Conservation (phyloP, 345 rosid species). For the Geranium brycei region DNA sequence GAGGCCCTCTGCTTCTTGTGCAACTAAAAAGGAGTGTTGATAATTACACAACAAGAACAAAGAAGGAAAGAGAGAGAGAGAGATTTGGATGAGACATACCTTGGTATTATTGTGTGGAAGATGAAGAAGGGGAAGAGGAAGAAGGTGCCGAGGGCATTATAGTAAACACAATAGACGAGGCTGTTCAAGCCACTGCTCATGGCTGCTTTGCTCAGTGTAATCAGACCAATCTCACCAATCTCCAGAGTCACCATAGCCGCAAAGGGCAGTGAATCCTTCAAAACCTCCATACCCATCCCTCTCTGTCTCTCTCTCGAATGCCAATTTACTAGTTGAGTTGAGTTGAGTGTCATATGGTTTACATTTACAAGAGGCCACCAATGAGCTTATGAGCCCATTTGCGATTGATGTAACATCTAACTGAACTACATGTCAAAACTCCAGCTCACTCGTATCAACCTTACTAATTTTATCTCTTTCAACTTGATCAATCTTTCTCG, state of each 20-base stretch:
- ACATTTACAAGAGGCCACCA: too few relatives aligned
- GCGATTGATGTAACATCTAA: too few relatives aligned
- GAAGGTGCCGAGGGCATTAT: constrained; percentile 10
- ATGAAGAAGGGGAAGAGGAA: constrained; percentile 9
- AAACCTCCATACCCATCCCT: not conserved
- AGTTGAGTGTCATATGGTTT: too few relatives aligned
- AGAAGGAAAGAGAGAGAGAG: too few relatives aligned
- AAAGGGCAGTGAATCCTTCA: constrained; percentile 4
- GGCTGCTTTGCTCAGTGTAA: constrained; percentile 12
- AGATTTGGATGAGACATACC: not conserved
- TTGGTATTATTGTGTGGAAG: constrained; percentile 1
- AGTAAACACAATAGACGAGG: constrained; percentile 12
- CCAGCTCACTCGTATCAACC: too few relatives aligned
- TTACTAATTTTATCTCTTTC: too few relatives aligned
- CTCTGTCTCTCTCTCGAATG: too few relatives aligned
- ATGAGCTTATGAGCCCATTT: too few relatives aligned
- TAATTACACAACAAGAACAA: too few relatives aligned
- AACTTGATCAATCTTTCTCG: too few relatives aligned
- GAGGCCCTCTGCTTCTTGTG: not conserved
- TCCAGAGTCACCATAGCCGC: constrained; percentile 11
- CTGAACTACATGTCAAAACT: too few relatives aligned
- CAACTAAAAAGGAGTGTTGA: not conserved
- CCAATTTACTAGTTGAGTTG: too few relatives aligned
- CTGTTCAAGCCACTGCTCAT: constrained; percentile 13
- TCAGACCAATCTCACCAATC: constrained; percentile 6